Evolutionary conservation across 768 basidiomycete genomes (phyloP).

Genomic region (Arthromyces matolae): DNA sequence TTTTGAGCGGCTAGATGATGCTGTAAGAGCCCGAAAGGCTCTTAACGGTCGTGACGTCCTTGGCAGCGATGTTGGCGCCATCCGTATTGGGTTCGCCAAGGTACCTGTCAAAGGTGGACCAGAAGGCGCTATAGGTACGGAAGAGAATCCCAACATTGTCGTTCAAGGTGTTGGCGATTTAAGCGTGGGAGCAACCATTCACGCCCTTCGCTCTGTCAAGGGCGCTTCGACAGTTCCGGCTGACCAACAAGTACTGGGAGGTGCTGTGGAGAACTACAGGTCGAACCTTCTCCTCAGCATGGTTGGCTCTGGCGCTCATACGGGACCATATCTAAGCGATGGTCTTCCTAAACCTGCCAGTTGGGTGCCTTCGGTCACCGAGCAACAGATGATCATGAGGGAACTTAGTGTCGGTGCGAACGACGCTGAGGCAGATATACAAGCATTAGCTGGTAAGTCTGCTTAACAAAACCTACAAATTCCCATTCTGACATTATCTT

Average conservation of each 20-base stretch:
- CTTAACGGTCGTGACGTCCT: slow-evolving; percentile 94
- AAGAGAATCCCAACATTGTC: slow-evolving; percentile 61
- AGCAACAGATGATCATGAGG: slow-evolving; percentile 96
- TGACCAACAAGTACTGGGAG: slow-evolving; percentile 90
- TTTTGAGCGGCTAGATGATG: slow-evolving; percentile 96
- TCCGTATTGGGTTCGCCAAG: slow-evolving; percentile 95
- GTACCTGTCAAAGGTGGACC: slow-evolving; percentile 89
- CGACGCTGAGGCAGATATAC: slow-evolving; percentile 83
- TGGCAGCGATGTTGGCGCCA: slow-evolving; percentile 93
- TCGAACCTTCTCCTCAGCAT: slow-evolving; percentile 87
- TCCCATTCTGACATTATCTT: slow-evolving; percentile 22
- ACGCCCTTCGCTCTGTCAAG: slow-evolving; percentile 81
- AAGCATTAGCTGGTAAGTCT: slow-evolving; percentile 78
- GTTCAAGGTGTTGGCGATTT: slow-evolving; percentile 83
- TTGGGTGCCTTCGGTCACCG: slow-evolving; percentile 76
- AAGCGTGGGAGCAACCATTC: slow-evolving; percentile 85
- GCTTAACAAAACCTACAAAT: slow-evolving; percentile 1
- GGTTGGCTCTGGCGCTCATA: slow-evolving; percentile 75
- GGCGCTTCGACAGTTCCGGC: slow-evolving; percentile 91
- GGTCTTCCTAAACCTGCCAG: slow-evolving; percentile 57
- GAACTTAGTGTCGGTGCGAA: slow-evolving; percentile 76
- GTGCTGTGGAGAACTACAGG: slow-evolving; percentile 91
- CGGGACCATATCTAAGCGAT: slow-evolving; percentile 50
- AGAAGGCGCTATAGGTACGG: slow-evolving; percentile 53
- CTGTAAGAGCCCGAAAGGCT: slow-evolving; percentile 91